These are phyloP conservation scores for Luffa aegyptiaca DNA, from an alignment of 306 rosid genomes.

Conservation along the genomic window DNA sequence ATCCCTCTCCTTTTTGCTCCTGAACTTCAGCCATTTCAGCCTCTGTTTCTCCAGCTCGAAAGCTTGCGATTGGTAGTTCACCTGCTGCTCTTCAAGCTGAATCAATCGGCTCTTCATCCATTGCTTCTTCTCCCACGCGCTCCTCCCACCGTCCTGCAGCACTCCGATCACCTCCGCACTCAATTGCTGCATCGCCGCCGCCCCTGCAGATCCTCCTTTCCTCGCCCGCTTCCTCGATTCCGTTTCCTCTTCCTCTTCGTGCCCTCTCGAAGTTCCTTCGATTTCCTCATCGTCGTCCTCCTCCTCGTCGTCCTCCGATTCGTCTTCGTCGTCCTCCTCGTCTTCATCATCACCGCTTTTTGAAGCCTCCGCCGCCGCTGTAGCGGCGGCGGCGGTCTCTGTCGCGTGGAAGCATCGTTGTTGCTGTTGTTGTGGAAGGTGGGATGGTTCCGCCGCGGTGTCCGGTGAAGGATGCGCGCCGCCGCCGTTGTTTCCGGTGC, in stretches of 20 bases:
- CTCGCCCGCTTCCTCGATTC: conserved; percentile 32
- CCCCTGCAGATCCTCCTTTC: conserved; percentile 11
- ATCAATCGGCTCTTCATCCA: conserved; percentile 49
- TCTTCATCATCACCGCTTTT: conserved; percentile 41
- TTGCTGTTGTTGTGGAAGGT: conserved; percentile 24
- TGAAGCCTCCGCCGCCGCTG: conserved; percentile 23
- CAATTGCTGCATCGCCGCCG: conserved; percentile 33
- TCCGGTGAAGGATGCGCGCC: conserved; percentile 35
- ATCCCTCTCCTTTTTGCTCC: conserved; percentile 82
- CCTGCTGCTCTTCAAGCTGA: conserved; percentile 58
- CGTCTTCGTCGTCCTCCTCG: conserved; percentile 24
- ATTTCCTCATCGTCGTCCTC: conserved; percentile 42
- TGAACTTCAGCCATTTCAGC: conserved; percentile 71
- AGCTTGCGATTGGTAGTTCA: conserved; percentile 29
- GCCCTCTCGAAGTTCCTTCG: conserved; percentile 22
- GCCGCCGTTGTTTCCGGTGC: conserved; percentile 24
- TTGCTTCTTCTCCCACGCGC: conserved; percentile 65
- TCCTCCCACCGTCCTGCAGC: conserved; percentile 50
- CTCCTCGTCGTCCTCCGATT: conserved; percentile 25
- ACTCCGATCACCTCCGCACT: conserved; percentile 38
- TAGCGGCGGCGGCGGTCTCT: conserved; percentile 17
- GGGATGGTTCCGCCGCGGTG: conserved; percentile 26
- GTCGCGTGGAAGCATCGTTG: conserved; percentile 46
- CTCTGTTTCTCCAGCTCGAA: conserved; percentile 76
- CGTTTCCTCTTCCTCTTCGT: conserved; percentile 47